Evolutionary conservation across 441 rosid genomes (phyloP).

Genomic region (Geranium incanum): DNA sequence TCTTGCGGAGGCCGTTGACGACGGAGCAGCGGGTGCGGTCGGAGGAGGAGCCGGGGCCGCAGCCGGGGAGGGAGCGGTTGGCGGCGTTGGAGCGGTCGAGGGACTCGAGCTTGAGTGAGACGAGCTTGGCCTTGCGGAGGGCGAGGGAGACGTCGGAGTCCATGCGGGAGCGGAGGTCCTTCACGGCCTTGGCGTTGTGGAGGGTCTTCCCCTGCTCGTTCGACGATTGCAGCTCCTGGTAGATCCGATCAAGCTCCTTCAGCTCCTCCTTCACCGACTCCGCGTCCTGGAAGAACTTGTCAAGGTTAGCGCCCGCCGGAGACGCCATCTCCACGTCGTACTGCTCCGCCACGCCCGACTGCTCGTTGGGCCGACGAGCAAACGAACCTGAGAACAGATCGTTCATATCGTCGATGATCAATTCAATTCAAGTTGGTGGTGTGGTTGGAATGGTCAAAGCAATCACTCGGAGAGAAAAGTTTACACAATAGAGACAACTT

Average conservation of each 20-base stretch:
- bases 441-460: no score
- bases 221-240: constrained; percentile 58
- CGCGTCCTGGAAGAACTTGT: constrained; percentile 71
- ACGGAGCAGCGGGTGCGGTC: constrained; percentile 77
- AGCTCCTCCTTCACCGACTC: constrained; percentile 76
- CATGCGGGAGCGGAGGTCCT: constrained; percentile 60
- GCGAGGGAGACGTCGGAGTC: constrained; percentile 59
- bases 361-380: constrained; percentile 48
- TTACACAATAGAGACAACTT: no score
- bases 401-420: constrained; percentile 39
- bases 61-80: constrained; percentile 55
- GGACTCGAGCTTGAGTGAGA: constrained; percentile 68
- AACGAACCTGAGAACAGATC: constrained; percentile 79
- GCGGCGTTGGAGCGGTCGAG: constrained; percentile 68
- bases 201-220: constrained; percentile 65
- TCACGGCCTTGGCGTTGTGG: constrained; percentile 66
- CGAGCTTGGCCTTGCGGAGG: constrained; percentile 56
- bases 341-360: constrained; percentile 45
- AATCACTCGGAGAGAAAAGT: no score
- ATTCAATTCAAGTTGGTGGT: no score
- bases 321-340: constrained; percentile 54
- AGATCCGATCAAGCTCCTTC: constrained; percentile 43
- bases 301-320: constrained; percentile 48
- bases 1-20: constrained; percentile 75
- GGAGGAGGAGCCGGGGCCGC: constrained; percentile 78